phyloP scores from a whole-genome alignment of 2,329 filamentous ascomycete species.

The Pestalotiopsis sp. region DNA sequence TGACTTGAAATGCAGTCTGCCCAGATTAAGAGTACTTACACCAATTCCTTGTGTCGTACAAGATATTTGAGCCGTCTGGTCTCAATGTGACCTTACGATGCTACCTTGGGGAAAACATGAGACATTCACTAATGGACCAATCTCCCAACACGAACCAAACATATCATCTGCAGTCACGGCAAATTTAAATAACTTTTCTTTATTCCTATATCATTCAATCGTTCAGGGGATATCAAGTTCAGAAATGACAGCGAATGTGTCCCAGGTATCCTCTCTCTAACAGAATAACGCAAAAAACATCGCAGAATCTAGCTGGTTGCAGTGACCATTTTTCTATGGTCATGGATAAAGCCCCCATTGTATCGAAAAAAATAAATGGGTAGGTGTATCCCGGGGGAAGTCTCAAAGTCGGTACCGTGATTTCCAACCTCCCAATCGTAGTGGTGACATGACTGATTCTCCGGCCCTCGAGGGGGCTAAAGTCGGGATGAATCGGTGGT shows the following conservation, averaged over 20 bases:
- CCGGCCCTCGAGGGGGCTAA: too few species aligned
- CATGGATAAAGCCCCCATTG: not conserved
- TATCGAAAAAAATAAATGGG: not conserved
- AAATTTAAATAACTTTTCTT: not conserved
- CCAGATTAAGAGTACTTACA: not conserved
- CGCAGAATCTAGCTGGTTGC: constrained; percentile 2
- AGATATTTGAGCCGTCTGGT: not conserved
- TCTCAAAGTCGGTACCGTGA: not conserved
- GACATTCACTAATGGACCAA: not conserved
- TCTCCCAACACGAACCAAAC: not conserved
- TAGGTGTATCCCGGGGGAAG: not conserved
- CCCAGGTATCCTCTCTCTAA: constrained; percentile 4
- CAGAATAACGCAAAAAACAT: constrained; percentile 2
- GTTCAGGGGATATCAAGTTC: constrained; percentile 6
- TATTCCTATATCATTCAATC: constrained; percentile 8
- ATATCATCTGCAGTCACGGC: too few species aligned
- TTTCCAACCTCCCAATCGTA: not conserved
- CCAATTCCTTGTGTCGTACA: not conserved
- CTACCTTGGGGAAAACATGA: not conserved
- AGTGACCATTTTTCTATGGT: not conserved
- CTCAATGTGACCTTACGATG: too few species aligned
- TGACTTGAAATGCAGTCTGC: not conserved
- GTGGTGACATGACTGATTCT: too few species aligned
- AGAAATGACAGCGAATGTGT: constrained; percentile 7
- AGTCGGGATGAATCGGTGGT: not conserved